Percentiles rank a stretch among this genome's conserved stretches.
phyloP scores from a whole-genome alignment of 2,329 filamentous ascomycete genomes.

The Uncinocarpus reesii region DNA sequence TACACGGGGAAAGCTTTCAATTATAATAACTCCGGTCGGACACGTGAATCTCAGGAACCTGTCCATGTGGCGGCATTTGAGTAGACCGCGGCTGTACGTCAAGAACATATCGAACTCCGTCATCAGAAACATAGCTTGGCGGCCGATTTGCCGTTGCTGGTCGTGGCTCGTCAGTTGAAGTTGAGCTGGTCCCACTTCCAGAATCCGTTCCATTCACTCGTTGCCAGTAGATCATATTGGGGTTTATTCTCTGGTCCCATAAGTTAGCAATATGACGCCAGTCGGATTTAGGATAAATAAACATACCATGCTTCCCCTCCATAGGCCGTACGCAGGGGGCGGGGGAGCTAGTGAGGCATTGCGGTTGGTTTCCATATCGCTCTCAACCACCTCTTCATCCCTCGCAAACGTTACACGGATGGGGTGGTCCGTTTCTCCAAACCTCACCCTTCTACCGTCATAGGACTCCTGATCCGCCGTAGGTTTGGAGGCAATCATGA shows the following conservation, averaged over 20 bases:
- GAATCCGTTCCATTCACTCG: slow-evolving; percentile 40
- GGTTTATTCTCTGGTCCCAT: slow-evolving; percentile 53
- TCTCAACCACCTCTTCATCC: slow-evolving; percentile 56
- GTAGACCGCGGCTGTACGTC: slow-evolving; percentile 53
- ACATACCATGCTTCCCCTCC: slow-evolving; percentile 72
- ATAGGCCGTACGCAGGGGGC: slow-evolving; percentile 77
- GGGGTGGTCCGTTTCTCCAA: slow-evolving; percentile 59
- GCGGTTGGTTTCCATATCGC: slow-evolving; percentile 42
- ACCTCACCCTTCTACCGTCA: slow-evolving; percentile 47
- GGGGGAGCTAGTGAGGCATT: slow-evolving; percentile 34
- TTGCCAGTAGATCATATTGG: slow-evolving; percentile 72
- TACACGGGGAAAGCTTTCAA: background rate
- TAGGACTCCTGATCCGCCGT: slow-evolving; percentile 27
- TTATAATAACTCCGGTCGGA: slow-evolving; percentile 31
- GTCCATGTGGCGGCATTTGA: slow-evolving; percentile 9
- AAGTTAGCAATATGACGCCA: background rate
- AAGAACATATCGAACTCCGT: slow-evolving; percentile 62
- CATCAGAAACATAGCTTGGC: slow-evolving; percentile 66
- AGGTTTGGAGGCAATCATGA: slow-evolving; percentile 51
- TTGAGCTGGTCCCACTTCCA: background rate
- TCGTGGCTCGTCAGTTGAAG: slow-evolving; percentile 18
- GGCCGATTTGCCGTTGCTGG: slow-evolving; percentile 43
- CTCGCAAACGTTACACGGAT: slow-evolving; percentile 65
- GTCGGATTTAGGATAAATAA: background rate
- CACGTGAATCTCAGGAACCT: slow-evolving; percentile 33